Evolutionary conservation across 2,329 filamentous ascomycete species (phyloP), one percentile per base, ranked within the genome.

Genomic region (Colletotrichum truncatum): DNA sequence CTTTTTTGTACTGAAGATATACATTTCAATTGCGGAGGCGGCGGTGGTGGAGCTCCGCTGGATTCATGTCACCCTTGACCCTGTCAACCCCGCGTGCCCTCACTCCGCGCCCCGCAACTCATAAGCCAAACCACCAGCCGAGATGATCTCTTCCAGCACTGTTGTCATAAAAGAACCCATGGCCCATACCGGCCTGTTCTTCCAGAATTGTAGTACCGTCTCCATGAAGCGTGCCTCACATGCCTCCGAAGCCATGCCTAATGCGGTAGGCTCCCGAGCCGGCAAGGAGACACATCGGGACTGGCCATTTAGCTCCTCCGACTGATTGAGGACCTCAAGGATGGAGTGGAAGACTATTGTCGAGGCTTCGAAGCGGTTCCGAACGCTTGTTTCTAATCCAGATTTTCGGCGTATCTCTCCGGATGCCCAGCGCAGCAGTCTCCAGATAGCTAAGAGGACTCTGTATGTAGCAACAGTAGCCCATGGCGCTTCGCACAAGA

Each of bases 391-490:
- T 38, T 68, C 69, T 0, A 67, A 64, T 8, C 61, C 58, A 38
- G 69, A 43, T 7, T 69, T 67, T 6, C 59, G 59, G 21, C 70
- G 68, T 23, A 75, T 69, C 30, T 76, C 72, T 2, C 69, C 63
- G 2, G 65, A 70, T 1, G 74, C 73, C 51, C 73, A 72, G 46
- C 70, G 64, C 2, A 77, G 66, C 0, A 72, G 71, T 25, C 70
- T 65, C 75, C 74, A 77, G 6, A 76, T 69, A 6, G 71, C 72
- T 28, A 77, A 54, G 3, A 77, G 62, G 21, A 76, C 70, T 7
- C 70, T 68, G 23, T 75, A 75, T 2, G 69, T 71, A 9, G 69
- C 59, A 2, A 76, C 70, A 0, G 70, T 73, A 0, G 70, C 69
- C 75, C 75, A 77, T 0, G 75, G 75, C 1, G 73, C 69, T 53